phyloP scores from a whole-genome alignment of 768 basidiomycete genomes.

The Cystofilobasidium capitatum region DNA sequence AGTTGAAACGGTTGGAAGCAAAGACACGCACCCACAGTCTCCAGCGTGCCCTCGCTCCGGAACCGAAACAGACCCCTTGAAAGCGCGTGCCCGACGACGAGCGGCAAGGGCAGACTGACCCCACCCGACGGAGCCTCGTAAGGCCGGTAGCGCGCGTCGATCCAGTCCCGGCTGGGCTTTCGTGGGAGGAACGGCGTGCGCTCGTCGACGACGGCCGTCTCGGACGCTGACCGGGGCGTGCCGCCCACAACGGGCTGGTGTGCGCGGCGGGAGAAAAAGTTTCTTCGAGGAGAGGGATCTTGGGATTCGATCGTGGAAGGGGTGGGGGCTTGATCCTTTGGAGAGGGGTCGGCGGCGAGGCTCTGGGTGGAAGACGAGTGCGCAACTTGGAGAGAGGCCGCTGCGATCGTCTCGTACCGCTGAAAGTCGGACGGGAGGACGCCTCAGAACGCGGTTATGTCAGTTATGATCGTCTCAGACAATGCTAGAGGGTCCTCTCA shows the following conservation, averaged over 20 bases:
- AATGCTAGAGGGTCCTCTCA: not conserved
- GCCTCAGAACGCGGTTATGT: conserved; percentile 35
- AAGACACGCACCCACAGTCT: conserved; percentile 68
- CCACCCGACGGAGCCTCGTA: conserved; percentile 45
- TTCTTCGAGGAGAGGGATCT: too few relatives aligned
- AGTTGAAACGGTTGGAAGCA: not conserved
- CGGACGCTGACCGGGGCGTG: not conserved
- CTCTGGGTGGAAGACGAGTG: not conserved
- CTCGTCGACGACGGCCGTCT: conserved; percentile 22
- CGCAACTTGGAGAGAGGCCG: not conserved
- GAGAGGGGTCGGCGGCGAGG: conserved; percentile 14
- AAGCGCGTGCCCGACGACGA: conserved; percentile 75
- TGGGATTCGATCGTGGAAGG: not conserved
- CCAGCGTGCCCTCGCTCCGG: conserved; percentile 69
- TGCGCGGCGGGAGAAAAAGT: too few relatives aligned
- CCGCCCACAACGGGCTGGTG: too few relatives aligned
- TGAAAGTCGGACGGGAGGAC: conserved; percentile 57
- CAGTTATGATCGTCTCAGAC: not conserved
- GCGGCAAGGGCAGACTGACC: conserved; percentile 66
- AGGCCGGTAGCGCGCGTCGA: conserved; percentile 1
- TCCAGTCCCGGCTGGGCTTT: conserved; percentile 33
- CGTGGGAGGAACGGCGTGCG: conserved; percentile 35
- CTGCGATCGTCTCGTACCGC: conserved; percentile 36
- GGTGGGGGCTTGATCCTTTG: conserved; percentile 28
- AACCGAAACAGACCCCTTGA: conserved; percentile 59